phyloP scores from a whole-genome alignment of 2,329 filamentous ascomycete species.

The Colletotrichum agaves region DNA sequence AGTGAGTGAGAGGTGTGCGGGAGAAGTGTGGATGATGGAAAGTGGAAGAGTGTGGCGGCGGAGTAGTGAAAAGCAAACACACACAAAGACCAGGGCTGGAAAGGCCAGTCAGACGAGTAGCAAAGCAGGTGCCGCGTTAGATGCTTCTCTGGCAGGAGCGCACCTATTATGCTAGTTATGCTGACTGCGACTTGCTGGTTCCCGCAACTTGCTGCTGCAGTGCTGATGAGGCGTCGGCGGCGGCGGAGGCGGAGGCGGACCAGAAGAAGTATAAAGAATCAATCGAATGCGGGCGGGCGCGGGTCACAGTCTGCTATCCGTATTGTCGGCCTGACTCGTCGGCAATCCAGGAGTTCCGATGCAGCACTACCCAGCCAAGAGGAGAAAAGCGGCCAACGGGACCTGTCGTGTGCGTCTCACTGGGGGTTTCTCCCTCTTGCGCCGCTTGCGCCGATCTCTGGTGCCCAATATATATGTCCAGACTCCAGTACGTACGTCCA shows the following conservation, averaged over 20 bases:
- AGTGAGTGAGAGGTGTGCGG: background rate
- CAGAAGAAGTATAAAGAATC: conserved; percentile 16
- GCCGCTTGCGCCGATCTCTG: conserved; percentile 5
- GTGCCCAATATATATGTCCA: conserved; percentile 17
- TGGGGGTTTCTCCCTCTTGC: conserved; percentile 7
- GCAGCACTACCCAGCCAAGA: conserved; percentile 25
- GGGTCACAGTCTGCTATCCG: conserved; percentile 5
- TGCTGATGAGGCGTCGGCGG: conserved; percentile 16
- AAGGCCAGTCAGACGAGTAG: background rate
- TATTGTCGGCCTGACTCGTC: conserved; percentile 25
- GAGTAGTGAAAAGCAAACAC: background rate
- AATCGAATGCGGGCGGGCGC: conserved; percentile 23
- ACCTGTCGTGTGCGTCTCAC: conserved; percentile 20
- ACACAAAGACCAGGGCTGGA: background rate
- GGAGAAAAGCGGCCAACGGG: background rate
- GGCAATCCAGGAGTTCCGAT: conserved; percentile 21
- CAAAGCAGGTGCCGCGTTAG: background rate
- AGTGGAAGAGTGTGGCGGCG: background rate
- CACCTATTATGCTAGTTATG: background rate
- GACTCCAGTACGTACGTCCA: background rate
- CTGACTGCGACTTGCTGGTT: background rate
- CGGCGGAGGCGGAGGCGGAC: conserved; percentile 12
- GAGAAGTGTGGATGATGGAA: background rate
- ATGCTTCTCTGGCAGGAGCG: background rate
- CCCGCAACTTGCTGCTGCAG: background rate